A percentile compares a stretch with the other conserved stretches of the same genome.
Conservation (phyloP, 495 filamentous ascomycete species). For the Rhizodiscina lignyota region DNA sequence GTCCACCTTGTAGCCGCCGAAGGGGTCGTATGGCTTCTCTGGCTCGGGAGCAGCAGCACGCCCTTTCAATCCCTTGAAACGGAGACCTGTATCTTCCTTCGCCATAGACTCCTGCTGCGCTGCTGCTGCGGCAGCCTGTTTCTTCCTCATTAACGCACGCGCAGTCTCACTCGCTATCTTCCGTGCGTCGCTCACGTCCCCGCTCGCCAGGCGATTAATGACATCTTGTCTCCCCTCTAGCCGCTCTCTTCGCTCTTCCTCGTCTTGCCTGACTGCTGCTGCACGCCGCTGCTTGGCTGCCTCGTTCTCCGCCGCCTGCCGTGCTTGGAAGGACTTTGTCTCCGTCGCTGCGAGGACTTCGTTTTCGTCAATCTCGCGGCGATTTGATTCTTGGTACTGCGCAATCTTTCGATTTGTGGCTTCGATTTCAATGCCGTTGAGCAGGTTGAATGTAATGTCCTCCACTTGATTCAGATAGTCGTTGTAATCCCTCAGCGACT, state of each 20-base stretch:
- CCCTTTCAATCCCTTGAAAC: constrained; percentile 58
- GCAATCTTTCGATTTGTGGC: constrained; percentile 54
- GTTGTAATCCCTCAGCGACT: constrained; percentile 64
- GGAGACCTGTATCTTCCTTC: constrained; percentile 22
- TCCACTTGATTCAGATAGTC: constrained; percentile 92
- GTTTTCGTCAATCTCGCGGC: constrained; percentile 32
- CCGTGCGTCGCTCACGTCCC: constrained; percentile 12
- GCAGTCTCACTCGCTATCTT: not conserved
- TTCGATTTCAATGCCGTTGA: constrained; percentile 49
- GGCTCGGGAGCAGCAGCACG: constrained; percentile 32
- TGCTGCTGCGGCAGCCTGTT: constrained; percentile 1
- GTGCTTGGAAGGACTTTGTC: constrained; percentile 34
- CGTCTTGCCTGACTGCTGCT: constrained; percentile 36
- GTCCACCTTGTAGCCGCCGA: constrained; percentile 53
- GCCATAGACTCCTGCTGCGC: not conserved
- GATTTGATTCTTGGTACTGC: constrained; percentile 51
- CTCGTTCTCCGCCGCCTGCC: constrained; percentile 57
- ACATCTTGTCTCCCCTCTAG: constrained; percentile 44
- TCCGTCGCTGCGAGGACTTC: constrained; percentile 31
- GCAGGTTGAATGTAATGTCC: constrained; percentile 73
- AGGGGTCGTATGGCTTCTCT: constrained; percentile 79
- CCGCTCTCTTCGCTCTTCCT: constrained; percentile 39
- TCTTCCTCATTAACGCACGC: constrained; percentile 45
- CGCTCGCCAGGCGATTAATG: constrained; percentile 30
- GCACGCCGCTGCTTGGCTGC: constrained; percentile 35